Evolutionary conservation across 495 filamentous ascomycete species (phyloP), one percentile per base, ranked within the genome.

Genomic region (Echria macrotheca): DNA sequence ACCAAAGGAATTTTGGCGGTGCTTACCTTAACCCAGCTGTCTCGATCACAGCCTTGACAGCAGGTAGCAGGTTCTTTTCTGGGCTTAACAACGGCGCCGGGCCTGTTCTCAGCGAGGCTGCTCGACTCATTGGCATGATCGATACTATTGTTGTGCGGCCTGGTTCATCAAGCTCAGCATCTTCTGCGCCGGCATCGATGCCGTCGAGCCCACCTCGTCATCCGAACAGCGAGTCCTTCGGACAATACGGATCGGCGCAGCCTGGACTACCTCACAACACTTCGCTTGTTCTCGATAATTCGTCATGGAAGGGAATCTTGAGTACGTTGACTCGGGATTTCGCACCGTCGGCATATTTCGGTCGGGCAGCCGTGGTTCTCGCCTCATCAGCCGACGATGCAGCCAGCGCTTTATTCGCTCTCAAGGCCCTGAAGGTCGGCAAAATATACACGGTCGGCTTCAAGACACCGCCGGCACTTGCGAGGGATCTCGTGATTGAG

Each of bases 381-480:
- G 82, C 85, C 12, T 78, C 73, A 12, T 75, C 75, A 5, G 74
- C 82, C 39, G 78, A 84, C 35, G 84, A 90, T 47, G 87, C 87
- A 4, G 82, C 85, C 3, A 79, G 84, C 6, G 77, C 81, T 2
- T 81, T 93, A 49, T 91, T 85, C 52, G 87, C 87, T 0, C 72
- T 91, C 7, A 83, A 81, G 52, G 81, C 78, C 43, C 75, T 93
- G n/a, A 80, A 78, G 35, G 78, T 89, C 22, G 83, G 85, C 5
- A 81, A 86, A 28, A 84, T 93, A 42, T 89, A 89, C 61, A 89
- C 87, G 0, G 86, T 89, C 44, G 87, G 87, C 4, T 93, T 93
- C 67, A 83, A 81, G 63, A 81, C 81, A 1, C 78, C 78, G 11
- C 78, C 79, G 3, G 76, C 78, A 1, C 66, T 89, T 5, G 76